Conservation (phyloP, 208 protist species). For the Leishmania braziliensis region DNA sequence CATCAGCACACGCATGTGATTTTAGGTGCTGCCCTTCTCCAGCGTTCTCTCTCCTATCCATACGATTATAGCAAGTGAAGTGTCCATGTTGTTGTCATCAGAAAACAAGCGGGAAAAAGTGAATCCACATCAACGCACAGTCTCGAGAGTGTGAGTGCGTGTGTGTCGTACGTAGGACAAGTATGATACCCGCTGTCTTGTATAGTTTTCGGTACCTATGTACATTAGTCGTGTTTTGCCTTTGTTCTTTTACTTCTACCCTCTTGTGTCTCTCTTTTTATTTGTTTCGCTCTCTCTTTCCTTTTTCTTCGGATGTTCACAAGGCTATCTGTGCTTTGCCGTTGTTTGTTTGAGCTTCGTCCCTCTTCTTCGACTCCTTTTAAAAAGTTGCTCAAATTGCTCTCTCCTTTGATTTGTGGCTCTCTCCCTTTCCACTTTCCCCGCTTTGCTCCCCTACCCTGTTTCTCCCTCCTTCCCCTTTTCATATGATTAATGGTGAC, state of each 20-base stretch:
- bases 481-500: conserved; percentile 7
- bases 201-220: conserved; percentile 5
- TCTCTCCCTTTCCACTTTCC: conserved; percentile 1
- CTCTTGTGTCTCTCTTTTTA: not conserved
- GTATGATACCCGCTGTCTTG: not conserved
- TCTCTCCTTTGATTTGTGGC: not conserved
- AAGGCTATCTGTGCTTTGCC: not conserved
- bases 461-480: not conserved
- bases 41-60: not conserved
- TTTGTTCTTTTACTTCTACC: not conserved
- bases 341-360: not conserved
- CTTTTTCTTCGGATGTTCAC: conserved; percentile 2
- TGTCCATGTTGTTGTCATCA: not conserved
- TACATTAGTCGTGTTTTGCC: conserved; percentile 2
- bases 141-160: not conserved
- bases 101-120: not conserved
- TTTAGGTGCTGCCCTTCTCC: conserved; percentile 7
- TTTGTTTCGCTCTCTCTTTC: conserved; percentile 8
- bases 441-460: not conserved
- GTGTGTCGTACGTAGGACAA: not conserved
- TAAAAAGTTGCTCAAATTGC: not conserved
- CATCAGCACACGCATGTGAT: not conserved
- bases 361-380: conserved; percentile 3
- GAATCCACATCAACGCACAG: not conserved
- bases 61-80: not conserved